These are phyloP conservation scores for Penicillium sp. DNA, from an alignment of 2,329 filamentous ascomycete species.

Conservation along the genomic window DNA sequence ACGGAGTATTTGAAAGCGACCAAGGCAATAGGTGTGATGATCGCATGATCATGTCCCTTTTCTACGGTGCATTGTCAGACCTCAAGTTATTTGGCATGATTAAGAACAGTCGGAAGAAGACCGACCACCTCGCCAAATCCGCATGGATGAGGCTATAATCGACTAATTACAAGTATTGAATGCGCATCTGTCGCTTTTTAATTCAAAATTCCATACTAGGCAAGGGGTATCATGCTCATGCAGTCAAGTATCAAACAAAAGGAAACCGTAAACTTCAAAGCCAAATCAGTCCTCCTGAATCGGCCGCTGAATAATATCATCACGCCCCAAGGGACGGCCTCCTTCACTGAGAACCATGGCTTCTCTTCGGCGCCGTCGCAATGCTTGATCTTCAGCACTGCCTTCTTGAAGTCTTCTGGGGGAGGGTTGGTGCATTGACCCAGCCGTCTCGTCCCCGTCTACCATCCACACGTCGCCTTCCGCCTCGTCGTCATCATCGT, in stretches of 20 bases:
- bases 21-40: constrained; percentile 35
- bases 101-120: constrained; percentile 86
- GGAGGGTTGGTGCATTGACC: constrained; percentile 36
- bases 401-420: constrained; percentile 35
- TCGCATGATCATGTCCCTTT: constrained; percentile 62
- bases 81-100: constrained; percentile 83
- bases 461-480: constrained; percentile 54
- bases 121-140: constrained; percentile 86
- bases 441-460: constrained; percentile 54
- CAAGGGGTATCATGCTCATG: constrained; percentile 35
- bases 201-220: constrained; percentile 16
- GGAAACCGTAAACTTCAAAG: neutral
- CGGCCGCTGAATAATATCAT: constrained; percentile 74
- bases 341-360: constrained; percentile 90
- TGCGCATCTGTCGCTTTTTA: constrained; percentile 7
- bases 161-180: constrained; percentile 10
- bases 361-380: constrained; percentile 76
- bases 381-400: constrained; percentile 61
- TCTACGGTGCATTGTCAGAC: constrained; percentile 84
- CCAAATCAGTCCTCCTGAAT: constrained; percentile 17
- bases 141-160: constrained; percentile 66
- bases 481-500: constrained; percentile 47
- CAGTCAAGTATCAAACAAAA: constrained; percentile 13
- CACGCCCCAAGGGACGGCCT: constrained; percentile 69
- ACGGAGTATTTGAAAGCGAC: constrained; percentile 50